Conservation (phyloP, 768 basidiomycete species). For the Krasilnikovozyma curviuscula region DNA sequence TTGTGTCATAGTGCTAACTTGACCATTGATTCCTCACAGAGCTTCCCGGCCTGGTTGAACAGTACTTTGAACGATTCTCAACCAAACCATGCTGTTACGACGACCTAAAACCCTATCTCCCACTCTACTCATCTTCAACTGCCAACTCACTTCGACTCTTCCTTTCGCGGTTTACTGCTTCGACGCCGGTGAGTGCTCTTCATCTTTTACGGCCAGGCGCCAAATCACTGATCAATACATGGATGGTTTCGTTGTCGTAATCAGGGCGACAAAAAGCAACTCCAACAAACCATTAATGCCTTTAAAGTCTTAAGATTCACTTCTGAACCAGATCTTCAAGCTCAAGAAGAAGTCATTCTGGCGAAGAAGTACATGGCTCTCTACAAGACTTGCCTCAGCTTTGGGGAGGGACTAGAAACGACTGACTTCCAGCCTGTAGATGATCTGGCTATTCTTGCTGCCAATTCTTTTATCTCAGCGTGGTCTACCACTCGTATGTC, state of each 20-base stretch:
- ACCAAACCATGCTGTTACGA: constrained; percentile 75
- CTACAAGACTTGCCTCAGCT: constrained; percentile 47
- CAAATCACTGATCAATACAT: no score
- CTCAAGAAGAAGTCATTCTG: constrained; percentile 38
- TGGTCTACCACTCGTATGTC: constrained; percentile 17
- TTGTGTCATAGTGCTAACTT: neutral
- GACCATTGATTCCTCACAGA: neutral
- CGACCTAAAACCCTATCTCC: constrained; percentile 48
- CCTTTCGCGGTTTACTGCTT: constrained; percentile 1
- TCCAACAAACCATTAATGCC: constrained; percentile 52
- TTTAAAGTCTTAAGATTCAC: constrained; percentile 53
- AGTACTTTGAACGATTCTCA: constrained; percentile 53
- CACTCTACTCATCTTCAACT: constrained; percentile 14
- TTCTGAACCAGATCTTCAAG: constrained; percentile 32
- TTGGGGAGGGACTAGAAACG: constrained; percentile 40
- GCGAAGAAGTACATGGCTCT: constrained; percentile 37
- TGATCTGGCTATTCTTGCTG: constrained; percentile 59
- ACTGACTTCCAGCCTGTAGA: constrained; percentile 78
- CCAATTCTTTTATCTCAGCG: constrained; percentile 38
- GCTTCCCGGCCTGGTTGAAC: constrained; percentile 32
- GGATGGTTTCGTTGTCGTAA: no score
- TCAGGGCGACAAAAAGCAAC: constrained; percentile 36
- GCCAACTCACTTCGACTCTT: neutral
- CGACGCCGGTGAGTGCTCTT: no score
- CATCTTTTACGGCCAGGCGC: no score